Evolutionary conservation across 192 early-diverging fungal species (phyloP).

Genomic region (Backusella macrospora): DNA sequence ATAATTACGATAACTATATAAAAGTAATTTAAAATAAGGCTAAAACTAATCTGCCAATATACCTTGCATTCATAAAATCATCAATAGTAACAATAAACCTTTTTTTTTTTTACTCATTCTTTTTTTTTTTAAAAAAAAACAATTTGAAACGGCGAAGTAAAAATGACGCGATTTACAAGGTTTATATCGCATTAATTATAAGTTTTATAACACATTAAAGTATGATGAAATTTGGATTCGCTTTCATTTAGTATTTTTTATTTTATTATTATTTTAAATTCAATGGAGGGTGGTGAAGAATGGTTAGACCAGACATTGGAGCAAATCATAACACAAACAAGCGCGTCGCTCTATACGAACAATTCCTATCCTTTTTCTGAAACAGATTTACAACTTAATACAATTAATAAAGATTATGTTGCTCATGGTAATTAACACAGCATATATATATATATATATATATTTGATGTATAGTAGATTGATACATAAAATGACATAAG

Average conservation of each 20-base stretch:
- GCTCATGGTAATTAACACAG: not conserved
- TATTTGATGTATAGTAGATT: not conserved
- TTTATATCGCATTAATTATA: slow-evolving; percentile 21
- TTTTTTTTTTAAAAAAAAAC: not conserved
- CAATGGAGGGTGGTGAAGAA: not conserved
- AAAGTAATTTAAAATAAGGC: not conserved
- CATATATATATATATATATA: too few species aligned
- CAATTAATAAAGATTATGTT: not conserved
- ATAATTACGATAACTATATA: not conserved
- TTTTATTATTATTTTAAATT: not conserved
- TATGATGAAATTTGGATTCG: not conserved
- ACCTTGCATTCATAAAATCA: not conserved
- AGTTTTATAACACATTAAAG: slow-evolving; percentile 10
- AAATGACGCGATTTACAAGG: slow-evolving; percentile 16
- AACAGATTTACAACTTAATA: not conserved
- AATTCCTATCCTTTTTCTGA: not conserved
- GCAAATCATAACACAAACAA: slow-evolving; percentile 2
- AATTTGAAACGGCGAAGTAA: not conserved
- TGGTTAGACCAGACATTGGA: not conserved
- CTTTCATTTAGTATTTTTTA: not conserved
- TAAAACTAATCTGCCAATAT: not conserved
- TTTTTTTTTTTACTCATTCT: not conserved
- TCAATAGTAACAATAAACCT: not conserved
- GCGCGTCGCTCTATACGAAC: not conserved
- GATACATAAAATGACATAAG: not conserved